Base-by-base conservation (phyloP, 169 alveolate species). In the Eimeria acervulina region DNA sequence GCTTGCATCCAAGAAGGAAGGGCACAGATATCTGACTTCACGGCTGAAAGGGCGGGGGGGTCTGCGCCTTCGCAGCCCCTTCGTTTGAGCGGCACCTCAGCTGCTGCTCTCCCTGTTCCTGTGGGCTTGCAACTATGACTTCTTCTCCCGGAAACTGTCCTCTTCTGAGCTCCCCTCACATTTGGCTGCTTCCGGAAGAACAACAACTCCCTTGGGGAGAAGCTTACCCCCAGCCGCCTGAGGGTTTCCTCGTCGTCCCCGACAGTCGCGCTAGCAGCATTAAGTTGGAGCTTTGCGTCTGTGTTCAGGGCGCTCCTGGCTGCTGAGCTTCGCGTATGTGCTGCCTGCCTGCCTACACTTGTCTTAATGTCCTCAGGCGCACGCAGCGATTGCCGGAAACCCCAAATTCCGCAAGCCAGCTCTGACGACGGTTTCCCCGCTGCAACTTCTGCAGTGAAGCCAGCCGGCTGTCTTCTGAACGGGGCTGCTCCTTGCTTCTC, bases 1-100 rank as follows among this genome's bases (percentile, higher is more conserved):
- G 93, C 93, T 7, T 81, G 28, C 93, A 85, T 85, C 93, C 93
- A 59, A 33, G 93, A 31, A 36, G 93, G 93, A 3, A 85, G 36
- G 7, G 93, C 17, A 80, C 76, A 85, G 10, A 38, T 44, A 36
- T 19, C 93, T 3, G 93, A 28, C 10, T 52, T 2, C 33, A 21
- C 78, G 0, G 88, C 40, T 10, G 55, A 5, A n/a, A 31, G 44
- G 4, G 10, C 13, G 7, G 10, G 10, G 74, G 74, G 10, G 40
- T 66, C 44, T 4, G 3, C 78, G 19, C 7, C 78, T n/a, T 4
- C 31, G 78, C 78, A 3, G 40, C 38, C 78, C 21, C 78, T 42
- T 40, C 78, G 78, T 12, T n/a, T 4, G 40, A 66, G 78, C 10
- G 78, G 78, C 38, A n/a, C 6, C 44, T 26, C 78, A 28, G 78